Conservation (phyloP, 805 yeast genomes). For the Cyberlindnera mississippiensis region DNA sequence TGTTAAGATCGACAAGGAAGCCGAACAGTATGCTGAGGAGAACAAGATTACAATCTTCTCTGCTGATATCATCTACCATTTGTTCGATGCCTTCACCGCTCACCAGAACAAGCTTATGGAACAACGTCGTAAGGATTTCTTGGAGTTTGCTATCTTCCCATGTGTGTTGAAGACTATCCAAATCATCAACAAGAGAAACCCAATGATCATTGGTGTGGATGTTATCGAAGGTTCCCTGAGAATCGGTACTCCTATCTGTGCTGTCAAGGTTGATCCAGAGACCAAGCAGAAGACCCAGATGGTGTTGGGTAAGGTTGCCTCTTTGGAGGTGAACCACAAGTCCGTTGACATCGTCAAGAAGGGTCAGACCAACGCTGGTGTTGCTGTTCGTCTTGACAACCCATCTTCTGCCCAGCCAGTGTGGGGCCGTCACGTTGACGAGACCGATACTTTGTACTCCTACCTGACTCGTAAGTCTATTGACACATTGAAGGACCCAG, state of each 20-base stretch:
- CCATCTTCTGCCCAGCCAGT: slow-evolving; percentile 91
- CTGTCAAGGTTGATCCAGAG: slow-evolving; percentile 83
- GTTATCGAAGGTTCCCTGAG: slow-evolving; percentile 87
- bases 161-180: slow-evolving; percentile 92
- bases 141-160: slow-evolving; percentile 90
- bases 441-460: slow-evolving; percentile 86
- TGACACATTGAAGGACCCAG: slow-evolving; percentile 97
- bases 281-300: slow-evolving; percentile 71
- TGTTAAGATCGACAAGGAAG: slow-evolving; percentile 95
- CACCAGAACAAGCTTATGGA: slow-evolving; percentile 88
- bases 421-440: slow-evolving; percentile 99
- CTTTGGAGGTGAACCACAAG: slow-evolving; percentile 96
- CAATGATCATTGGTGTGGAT: slow-evolving; percentile 99
- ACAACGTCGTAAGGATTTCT: slow-evolving; percentile 82
- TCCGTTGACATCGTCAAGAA: slow-evolving; percentile 75
- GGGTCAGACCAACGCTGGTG: slow-evolving; percentile 97
- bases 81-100: slow-evolving; percentile 91
- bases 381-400: slow-evolving; percentile 94
- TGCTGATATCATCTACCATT: slow-evolving; percentile 94
- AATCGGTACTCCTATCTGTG: slow-evolving; percentile 93
- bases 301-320: slow-evolving; percentile 77
- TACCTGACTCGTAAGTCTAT: slow-evolving; percentile 84
- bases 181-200: slow-evolving; percentile 96
- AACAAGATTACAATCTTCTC: slow-evolving; percentile 88
- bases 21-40: slow-evolving; percentile 95